Evolutionary conservation across 495 filamentous ascomycete species (phyloP).

Genomic region (Parachaetomium inaequale): DNA sequence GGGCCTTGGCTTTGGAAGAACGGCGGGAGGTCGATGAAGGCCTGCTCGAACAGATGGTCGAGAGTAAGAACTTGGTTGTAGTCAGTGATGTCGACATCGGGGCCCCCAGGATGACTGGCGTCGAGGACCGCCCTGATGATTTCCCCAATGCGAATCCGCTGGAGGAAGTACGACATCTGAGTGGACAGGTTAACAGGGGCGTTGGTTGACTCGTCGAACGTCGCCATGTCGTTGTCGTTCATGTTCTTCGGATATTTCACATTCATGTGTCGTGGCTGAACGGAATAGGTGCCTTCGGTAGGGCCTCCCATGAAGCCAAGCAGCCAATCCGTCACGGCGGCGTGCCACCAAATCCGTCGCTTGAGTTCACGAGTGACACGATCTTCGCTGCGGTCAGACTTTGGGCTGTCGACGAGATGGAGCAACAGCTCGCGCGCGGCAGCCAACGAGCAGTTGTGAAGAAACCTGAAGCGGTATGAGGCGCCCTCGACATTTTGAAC

Average conservation of each 20-base stretch:
- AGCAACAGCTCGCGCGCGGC: conserved; percentile 39
- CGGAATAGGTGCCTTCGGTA: conserved; percentile 41
- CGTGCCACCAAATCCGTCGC: conserved; percentile 50
- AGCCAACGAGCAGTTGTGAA: conserved; percentile 34
- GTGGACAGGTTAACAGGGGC: conserved; percentile 41
- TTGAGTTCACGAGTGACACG: conserved; percentile 40
- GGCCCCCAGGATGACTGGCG: conserved; percentile 12
- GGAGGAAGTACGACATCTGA: conserved; percentile 45
- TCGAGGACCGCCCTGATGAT: conserved; percentile 45
- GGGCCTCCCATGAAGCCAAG: conserved; percentile 36
- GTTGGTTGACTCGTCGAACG: conserved; percentile 30
- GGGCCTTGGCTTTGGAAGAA: conserved; percentile 12
- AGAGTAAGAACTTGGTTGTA: conserved; percentile 19
- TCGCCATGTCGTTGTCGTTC: conserved; percentile 43
- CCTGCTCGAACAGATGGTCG: conserved; percentile 23
- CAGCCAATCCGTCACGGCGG: conserved; percentile 47
- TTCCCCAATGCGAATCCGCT: conserved; percentile 45
- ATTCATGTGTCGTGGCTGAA: conserved; percentile 43
- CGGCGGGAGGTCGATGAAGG: conserved; percentile 16
- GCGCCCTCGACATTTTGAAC: conserved; percentile 42
- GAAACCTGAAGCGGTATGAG: conserved; percentile 32
- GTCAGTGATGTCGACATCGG: conserved; percentile 19
- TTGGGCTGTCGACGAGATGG: conserved; percentile 43
- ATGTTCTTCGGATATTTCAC: conserved; percentile 45
- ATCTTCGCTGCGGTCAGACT: conserved; percentile 16